Evolutionary conservation across 2,329 filamentous ascomycete species (phyloP).

Genomic region (Sclerotinia borealis): DNA sequence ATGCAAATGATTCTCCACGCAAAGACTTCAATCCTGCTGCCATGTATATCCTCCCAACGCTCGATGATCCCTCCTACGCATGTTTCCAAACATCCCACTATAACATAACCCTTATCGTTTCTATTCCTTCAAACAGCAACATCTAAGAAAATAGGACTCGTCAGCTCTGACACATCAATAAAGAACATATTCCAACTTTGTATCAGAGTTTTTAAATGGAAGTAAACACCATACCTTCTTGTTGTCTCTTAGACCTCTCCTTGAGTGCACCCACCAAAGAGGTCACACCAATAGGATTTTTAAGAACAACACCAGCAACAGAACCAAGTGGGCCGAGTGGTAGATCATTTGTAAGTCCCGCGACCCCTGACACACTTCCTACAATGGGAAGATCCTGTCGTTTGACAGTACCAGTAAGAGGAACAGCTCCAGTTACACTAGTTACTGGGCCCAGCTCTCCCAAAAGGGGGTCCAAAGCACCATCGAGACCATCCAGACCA

Average conservation of each 20-base stretch:
- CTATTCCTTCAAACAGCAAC: neutral
- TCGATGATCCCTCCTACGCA: neutral
- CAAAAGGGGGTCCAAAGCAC: no score
- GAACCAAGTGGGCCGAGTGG: neutral
- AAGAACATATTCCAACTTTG: rapidly evolving
- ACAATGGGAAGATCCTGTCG: neutral
- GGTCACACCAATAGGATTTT: neutral
- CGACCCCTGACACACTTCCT: neutral
- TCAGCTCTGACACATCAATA: neutral
- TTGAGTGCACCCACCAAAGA: neutral
- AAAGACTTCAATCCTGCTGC: neutral
- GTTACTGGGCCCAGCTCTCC: neutral
- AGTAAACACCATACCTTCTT: neutral
- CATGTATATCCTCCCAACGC: neutral
- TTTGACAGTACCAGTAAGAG: neutral
- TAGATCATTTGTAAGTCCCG: neutral
- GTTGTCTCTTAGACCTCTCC: neutral
- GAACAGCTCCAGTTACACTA: no score
- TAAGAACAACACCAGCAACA: neutral
- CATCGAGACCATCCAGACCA: neutral
- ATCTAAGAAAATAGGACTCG: neutral
- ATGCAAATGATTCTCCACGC: neutral
- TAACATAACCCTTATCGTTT: neutral
- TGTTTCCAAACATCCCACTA: neutral
- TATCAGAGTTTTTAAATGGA: no score